phyloP scores from a whole-genome alignment of 192 early-diverging fungal genomes.

The Gamsiella multidivaricata region DNA sequence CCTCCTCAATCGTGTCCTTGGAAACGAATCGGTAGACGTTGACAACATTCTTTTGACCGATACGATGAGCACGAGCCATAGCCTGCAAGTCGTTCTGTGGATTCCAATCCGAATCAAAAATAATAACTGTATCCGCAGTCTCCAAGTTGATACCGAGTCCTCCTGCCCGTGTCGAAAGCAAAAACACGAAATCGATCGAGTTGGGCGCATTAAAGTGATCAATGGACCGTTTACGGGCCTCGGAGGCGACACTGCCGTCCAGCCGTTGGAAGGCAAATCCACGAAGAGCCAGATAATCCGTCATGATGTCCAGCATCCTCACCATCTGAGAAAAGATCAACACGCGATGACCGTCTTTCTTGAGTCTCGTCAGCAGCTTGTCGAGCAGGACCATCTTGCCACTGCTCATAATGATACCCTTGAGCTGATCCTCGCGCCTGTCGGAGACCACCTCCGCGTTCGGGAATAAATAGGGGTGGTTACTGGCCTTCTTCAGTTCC shows the following conservation, averaged over 20 bases:
- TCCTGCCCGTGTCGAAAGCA: constrained; percentile 97
- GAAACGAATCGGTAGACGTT: constrained; percentile 98
- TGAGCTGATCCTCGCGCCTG: constrained; percentile 77
- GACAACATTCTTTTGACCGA: constrained; percentile 97
- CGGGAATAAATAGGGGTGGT: constrained; percentile 94
- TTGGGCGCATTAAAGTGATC: constrained; percentile 97
- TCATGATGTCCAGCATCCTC: constrained; percentile 94
- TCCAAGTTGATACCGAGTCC: constrained; percentile 97
- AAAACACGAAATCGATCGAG: constrained; percentile 94
- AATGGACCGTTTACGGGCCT: constrained; percentile 94
- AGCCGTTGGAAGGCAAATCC: constrained; percentile 92
- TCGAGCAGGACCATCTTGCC: constrained; percentile 99
- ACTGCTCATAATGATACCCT: constrained; percentile 87
- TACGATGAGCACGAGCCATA: constrained; percentile 98
- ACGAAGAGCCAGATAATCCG: constrained; percentile 91
- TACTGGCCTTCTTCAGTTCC: constrained; percentile 96
- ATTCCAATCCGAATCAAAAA: constrained; percentile 96
- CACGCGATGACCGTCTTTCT: constrained; percentile 93
- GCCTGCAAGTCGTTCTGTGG: constrained; percentile 98
- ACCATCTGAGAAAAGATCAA: constrained; percentile 99
- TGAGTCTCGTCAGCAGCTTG: constrained; percentile 91
- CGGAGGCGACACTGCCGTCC: constrained; percentile 90
- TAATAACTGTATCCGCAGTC: constrained; percentile 97
- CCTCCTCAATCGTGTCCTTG: constrained; percentile 98
- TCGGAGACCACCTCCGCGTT: constrained; percentile 73